phyloP scores from a whole-genome alignment of 2,329 filamentous ascomycete species.

The Immersiporthe knoxdaviesiana region DNA sequence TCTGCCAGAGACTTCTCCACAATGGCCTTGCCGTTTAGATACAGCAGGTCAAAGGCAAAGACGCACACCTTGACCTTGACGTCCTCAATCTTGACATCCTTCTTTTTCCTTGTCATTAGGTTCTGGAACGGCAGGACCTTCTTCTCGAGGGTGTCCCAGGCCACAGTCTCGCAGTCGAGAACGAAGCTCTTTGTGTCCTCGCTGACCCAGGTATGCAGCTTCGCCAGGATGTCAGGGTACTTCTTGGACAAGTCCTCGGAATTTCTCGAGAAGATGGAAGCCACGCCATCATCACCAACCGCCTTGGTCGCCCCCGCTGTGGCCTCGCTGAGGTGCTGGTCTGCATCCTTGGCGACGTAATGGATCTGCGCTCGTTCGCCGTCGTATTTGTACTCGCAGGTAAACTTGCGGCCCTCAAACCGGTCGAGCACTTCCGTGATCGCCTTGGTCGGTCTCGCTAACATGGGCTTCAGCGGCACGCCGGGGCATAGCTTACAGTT shows the following conservation, averaged over 20 bases:
- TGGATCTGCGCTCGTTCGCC: constrained; percentile 98
- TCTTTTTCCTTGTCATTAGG: constrained; percentile 96
- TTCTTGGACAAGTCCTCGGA: constrained; percentile 97
- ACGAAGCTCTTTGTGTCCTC: constrained; percentile 91
- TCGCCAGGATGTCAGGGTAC: constrained; percentile 91
- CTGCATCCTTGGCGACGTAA: constrained; percentile 83
- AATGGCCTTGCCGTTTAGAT: constrained; percentile 86
- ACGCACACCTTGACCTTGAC: constrained; percentile 97
- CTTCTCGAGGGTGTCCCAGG: constrained; percentile 93
- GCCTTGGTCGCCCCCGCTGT: constrained; percentile 66
- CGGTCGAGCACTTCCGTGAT: constrained; percentile 97
- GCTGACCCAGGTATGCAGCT: constrained; percentile 88
- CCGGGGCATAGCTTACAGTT: constrained; percentile 91
- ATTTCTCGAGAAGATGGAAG: constrained; percentile 95
- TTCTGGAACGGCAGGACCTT: constrained; percentile 97
- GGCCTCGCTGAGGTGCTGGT: constrained; percentile 68
- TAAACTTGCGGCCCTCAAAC: constrained; percentile 93
- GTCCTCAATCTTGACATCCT: constrained; percentile 94
- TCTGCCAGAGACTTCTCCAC: constrained; percentile 87
- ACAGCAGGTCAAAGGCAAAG: constrained; percentile 94
- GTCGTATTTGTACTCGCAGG: constrained; percentile 99
- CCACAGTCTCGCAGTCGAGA: constrained; percentile 97
- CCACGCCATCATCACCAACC: constrained; percentile 72
- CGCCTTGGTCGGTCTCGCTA: constrained; percentile 97
- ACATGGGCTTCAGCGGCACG: constrained; percentile 95